phyloP scores from a whole-genome alignment of 129 eudicot species.

The Apium graveolens region DNA sequence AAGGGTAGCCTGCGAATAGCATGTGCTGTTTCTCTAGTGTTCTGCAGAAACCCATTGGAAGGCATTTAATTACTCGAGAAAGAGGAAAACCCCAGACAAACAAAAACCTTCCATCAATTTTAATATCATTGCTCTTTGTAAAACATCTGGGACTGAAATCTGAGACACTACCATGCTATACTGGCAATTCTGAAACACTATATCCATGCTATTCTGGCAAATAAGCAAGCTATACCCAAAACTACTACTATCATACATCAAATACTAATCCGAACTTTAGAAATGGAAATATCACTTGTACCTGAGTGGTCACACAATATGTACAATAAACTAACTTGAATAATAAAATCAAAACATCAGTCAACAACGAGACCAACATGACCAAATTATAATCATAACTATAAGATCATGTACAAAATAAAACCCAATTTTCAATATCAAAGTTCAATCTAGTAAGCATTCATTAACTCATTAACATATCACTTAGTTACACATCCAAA shows the following conservation, averaged over 20 bases:
- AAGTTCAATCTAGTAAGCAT: neutral
- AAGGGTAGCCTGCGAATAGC: slow-evolving; percentile 42
- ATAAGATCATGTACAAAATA: neutral
- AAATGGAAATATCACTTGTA: neutral
- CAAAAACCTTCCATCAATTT: no score
- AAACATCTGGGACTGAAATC: neutral
- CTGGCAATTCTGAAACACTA: neutral
- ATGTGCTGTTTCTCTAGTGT: slow-evolving; percentile 54
- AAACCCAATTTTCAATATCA: neutral
- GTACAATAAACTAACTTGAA: neutral
- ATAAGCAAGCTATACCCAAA: neutral
- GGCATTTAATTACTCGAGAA: neutral
- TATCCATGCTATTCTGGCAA: neutral
- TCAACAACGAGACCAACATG: neutral
- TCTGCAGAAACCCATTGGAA: slow-evolving; percentile 12
- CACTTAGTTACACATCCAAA: neutral
- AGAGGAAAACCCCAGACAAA: neutral
- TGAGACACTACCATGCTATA: neutral
- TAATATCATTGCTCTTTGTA: neutral
- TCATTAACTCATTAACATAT: neutral
- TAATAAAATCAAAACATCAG: no score
- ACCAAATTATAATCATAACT: neutral
- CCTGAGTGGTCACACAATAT: neutral
- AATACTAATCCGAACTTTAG: neutral
- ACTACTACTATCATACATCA: neutral